Evolutionary conservation across 192 early-diverging fungal genomes (phyloP).

Genomic region (Phycomyces nitens): DNA sequence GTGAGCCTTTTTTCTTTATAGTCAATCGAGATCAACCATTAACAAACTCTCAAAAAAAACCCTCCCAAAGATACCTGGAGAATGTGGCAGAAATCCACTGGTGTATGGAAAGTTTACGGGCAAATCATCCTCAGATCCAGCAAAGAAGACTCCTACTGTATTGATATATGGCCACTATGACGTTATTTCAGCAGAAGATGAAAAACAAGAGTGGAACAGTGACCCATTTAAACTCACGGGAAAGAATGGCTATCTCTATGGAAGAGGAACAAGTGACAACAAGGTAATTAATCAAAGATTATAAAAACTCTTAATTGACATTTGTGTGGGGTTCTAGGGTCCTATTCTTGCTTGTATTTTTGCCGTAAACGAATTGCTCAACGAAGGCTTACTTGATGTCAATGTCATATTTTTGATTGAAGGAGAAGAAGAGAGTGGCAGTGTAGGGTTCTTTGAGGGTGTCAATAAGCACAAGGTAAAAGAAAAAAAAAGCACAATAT

Average conservation of each 20-base stretch:
- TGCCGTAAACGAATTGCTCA: slow-evolving; percentile 64
- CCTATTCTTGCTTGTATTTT: slow-evolving; percentile 71
- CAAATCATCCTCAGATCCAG: slow-evolving; percentile 22
- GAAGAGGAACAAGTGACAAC: slow-evolving; percentile 76
- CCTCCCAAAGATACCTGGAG: slow-evolving; percentile 49
- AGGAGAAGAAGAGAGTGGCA: slow-evolving; percentile 78
- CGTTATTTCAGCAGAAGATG: slow-evolving; percentile 69
- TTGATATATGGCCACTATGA: slow-evolving; percentile 82
- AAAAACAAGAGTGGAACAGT: slow-evolving; percentile 53
- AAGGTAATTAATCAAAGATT: slow-evolving; percentile 50
- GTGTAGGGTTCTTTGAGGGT: slow-evolving; percentile 61
- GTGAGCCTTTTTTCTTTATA: slow-evolving; percentile 1
- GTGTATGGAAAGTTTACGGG: slow-evolving; percentile 64
- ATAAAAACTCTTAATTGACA: no score
- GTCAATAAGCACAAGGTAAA: slow-evolving; percentile 48
- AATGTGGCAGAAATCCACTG: slow-evolving; percentile 60
- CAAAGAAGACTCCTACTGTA: slow-evolving; percentile 40
- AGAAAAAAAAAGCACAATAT: no score
- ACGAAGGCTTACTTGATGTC: slow-evolving; percentile 51
- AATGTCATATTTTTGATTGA: slow-evolving; percentile 76
- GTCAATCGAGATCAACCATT: neutral
- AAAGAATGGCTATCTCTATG: slow-evolving; percentile 72
- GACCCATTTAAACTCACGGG: slow-evolving; percentile 63
- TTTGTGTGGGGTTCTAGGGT: slow-evolving; percentile 33
- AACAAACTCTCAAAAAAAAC: neutral